Percentiles rank a stretch among this genome's conserved stretches.
These are phyloP conservation scores for Buddleja alternifolia DNA, from an alignment of 257 asterid genomes.

Conservation along the genomic window DNA sequence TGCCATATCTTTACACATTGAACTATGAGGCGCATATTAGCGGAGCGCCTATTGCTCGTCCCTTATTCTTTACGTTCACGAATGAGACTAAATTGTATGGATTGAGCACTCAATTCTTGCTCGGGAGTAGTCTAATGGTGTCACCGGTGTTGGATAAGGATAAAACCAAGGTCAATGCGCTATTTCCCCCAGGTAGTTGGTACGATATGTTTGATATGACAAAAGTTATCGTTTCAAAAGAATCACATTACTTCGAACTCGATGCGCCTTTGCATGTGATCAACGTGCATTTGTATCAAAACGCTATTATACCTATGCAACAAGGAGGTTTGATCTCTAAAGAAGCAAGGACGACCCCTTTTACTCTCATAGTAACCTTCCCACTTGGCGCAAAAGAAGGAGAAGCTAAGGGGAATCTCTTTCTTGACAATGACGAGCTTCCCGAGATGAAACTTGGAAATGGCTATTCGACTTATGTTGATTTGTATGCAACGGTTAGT, in stretches of 20 bases:
- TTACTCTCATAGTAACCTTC: slow-evolving; percentile 60
- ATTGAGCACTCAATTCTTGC: slow-evolving; percentile 75
- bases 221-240: slow-evolving; percentile 52
- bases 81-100: slow-evolving; percentile 50
- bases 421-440: slow-evolving; percentile 68
- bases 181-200: slow-evolving; percentile 80
- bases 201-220: slow-evolving; percentile 71
- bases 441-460: slow-evolving; percentile 72
- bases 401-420: slow-evolving; percentile 63
- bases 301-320: slow-evolving; percentile 76
- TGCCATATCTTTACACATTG: slow-evolving; percentile 70
- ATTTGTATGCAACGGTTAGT: slow-evolving; percentile 54
- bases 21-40: slow-evolving; percentile 71
- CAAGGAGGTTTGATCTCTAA: slow-evolving; percentile 71
- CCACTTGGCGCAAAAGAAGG: slow-evolving; percentile 52
- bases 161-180: slow-evolving; percentile 50
- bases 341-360: slow-evolving; percentile 76
- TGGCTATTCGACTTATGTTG: slow-evolving; percentile 57
- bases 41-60: slow-evolving; percentile 85
- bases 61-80: slow-evolving; percentile 72
- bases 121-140: slow-evolving; percentile 77
- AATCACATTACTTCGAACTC: slow-evolving; percentile 47
- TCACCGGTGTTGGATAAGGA: slow-evolving; percentile 63
- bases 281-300: slow-evolving; percentile 77
- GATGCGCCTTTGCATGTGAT: slow-evolving; percentile 71